Percentiles rank a stretch among this genome's conserved stretches.
Evolutionary conservation across 805 yeast species (phyloP).

Genomic region (Blastobotrys americana): DNA sequence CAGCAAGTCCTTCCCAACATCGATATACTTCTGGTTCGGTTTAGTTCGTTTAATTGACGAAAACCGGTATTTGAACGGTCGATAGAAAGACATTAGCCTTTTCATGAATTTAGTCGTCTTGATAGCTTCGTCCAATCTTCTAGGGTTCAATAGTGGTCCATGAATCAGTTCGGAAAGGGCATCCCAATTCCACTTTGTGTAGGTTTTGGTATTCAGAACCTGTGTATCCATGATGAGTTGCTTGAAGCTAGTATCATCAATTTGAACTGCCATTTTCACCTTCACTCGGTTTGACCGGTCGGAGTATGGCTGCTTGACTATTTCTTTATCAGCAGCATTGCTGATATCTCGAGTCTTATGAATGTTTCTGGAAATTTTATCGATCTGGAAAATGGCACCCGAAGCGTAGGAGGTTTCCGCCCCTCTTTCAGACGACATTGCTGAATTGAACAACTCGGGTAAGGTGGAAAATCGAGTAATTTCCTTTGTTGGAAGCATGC

Average conservation of each 20-base stretch:
- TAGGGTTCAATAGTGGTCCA: conserved; percentile 74
- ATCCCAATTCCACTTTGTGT: conserved; percentile 82
- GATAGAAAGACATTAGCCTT: conserved; percentile 72
- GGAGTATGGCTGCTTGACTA: background rate
- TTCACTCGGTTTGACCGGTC: conserved; percentile 17
- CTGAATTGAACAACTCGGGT: conserved; percentile 22
- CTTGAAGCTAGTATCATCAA: conserved; percentile 64
- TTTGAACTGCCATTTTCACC: conserved; percentile 32
- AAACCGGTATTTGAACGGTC: conserved; percentile 87
- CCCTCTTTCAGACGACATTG: conserved; percentile 16
- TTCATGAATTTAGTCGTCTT: conserved; percentile 81
- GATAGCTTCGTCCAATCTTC: conserved; percentile 66
- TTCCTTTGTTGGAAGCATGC: conserved; percentile 46
- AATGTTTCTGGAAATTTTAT: conserved; percentile 26
- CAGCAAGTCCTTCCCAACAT: conserved; percentile 69
- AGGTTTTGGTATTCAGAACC: conserved; percentile 72
- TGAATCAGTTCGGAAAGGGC: conserved; percentile 61
- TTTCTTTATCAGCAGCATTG: background rate
- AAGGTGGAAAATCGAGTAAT: conserved; percentile 23
- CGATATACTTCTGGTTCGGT: conserved; percentile 49
- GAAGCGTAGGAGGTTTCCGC: conserved; percentile 25
- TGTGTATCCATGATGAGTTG: conserved; percentile 58
- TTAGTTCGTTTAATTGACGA: conserved; percentile 45
- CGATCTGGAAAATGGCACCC: conserved; percentile 42
- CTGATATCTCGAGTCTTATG: conserved; percentile 11